These are phyloP conservation scores for Tricholoma bakamatsutake DNA, from an alignment of 768 basidiomycete species.

Conservation along the genomic window DNA sequence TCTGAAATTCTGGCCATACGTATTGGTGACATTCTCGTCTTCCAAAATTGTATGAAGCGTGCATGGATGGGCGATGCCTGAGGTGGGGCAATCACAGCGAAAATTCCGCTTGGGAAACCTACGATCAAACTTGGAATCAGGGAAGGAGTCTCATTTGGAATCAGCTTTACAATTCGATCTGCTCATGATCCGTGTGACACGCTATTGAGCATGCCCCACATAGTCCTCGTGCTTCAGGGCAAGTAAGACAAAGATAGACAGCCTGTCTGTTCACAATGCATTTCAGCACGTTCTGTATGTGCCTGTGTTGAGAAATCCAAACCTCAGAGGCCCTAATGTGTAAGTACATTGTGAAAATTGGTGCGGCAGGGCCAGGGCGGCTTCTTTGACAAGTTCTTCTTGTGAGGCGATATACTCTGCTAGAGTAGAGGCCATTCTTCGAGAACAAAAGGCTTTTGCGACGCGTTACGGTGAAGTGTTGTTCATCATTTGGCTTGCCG, in stretches of 20 bases:
- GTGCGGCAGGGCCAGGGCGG: conserved; percentile 53
- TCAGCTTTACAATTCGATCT: conserved; percentile 60
- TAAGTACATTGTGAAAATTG: conserved; percentile 66
- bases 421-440: conserved; percentile 31
- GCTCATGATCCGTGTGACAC: conserved; percentile 83
- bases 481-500: no score
- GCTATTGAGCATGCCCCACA: conserved; percentile 84
- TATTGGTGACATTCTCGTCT: conserved; percentile 51
- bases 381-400: conserved; percentile 44
- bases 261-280: conserved; percentile 49
- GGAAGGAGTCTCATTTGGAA: conserved; percentile 1
- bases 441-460: background rate
- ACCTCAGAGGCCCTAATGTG: conserved; percentile 50
- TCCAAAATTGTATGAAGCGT: conserved; percentile 51
- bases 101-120: conserved; percentile 80
- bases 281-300: conserved; percentile 9
- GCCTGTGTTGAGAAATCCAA: background rate
- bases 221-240: conserved; percentile 59
- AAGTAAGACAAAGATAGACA: conserved; percentile 77
- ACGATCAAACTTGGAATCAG: conserved; percentile 4
- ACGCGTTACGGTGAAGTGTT: no score
- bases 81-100: conserved; percentile 81
- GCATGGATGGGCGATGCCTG: conserved; percentile 53
- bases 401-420: conserved; percentile 42
- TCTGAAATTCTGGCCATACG: conserved; percentile 71